Percentiles rank a stretch among this genome's conserved stretches.
Conservation (phyloP, 352 stramenopile species). For the Globisporangium cystogenes region DNA sequence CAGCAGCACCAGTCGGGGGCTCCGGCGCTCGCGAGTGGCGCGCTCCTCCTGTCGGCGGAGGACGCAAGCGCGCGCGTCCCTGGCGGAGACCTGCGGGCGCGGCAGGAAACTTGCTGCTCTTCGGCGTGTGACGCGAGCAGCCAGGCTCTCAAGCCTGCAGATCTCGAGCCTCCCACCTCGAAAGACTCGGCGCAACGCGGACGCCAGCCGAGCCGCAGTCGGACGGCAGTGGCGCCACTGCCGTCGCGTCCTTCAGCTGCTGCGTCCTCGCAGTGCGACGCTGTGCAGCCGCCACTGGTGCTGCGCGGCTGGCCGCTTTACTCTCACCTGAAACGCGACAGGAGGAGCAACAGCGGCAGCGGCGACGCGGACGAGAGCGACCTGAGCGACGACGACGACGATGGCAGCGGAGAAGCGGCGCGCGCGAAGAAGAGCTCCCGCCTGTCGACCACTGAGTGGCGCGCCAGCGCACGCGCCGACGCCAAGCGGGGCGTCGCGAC, state of each 20-base stretch:
- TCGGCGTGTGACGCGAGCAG: background rate
- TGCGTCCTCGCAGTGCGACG: background rate
- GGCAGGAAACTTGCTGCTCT: background rate
- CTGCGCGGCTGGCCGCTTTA: background rate
- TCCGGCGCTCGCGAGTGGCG: background rate
- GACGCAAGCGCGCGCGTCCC: background rate
- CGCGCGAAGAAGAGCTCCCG: slow-evolving; percentile 13
- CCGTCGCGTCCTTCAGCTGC: background rate
- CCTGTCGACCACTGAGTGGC: background rate
- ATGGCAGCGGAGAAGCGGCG: slow-evolving; percentile 28
- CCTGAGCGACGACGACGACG: slow-evolving; percentile 11
- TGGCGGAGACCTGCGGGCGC: background rate
- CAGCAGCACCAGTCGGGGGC: too few relatives aligned
- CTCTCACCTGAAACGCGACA: background rate
- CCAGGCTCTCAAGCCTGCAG: background rate
- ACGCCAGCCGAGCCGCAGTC: background rate
- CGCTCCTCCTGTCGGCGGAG: background rate
- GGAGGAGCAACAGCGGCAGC: slow-evolving; percentile 1
- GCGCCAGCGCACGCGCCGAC: background rate
- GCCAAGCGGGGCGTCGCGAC: background rate
- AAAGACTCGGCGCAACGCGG: background rate
- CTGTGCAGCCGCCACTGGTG: background rate
- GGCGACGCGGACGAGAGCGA: background rate
- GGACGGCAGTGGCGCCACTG: background rate
- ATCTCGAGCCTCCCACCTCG: background rate